A percentile compares a stretch with the other conserved stretches of the same genome.
Evolutionary conservation across 2,329 filamentous ascomycete genomes (phyloP).

Genomic region (Aureobasidium zeae): DNA sequence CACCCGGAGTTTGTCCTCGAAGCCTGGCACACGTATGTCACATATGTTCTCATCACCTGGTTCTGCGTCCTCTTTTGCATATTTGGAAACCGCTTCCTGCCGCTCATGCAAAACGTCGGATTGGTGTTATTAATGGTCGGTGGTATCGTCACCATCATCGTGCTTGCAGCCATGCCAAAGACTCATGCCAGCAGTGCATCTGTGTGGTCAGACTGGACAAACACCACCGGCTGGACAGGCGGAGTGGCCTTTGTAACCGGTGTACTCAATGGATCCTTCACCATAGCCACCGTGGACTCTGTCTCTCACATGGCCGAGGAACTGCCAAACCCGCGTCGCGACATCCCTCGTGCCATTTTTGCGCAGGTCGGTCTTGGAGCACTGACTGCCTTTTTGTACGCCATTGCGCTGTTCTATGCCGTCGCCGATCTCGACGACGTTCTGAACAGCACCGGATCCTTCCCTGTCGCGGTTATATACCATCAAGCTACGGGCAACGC

Average conservation of each 20-base stretch:
- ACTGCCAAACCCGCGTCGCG: slow-evolving; percentile 28
- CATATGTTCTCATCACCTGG: slow-evolving; percentile 49
- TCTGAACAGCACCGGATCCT: slow-evolving; percentile 32
- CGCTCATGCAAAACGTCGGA: slow-evolving; percentile 44
- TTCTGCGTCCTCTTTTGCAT: slow-evolving; percentile 44
- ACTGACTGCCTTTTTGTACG: slow-evolving; percentile 38
- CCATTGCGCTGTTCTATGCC: slow-evolving; percentile 44
- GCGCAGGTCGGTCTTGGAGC: slow-evolving; percentile 42
- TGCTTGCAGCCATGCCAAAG: slow-evolving; percentile 44
- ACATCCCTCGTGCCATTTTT: slow-evolving; percentile 43
- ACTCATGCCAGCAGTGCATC: slow-evolving; percentile 43
- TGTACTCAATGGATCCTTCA: slow-evolving; percentile 32
- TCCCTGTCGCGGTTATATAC: slow-evolving; percentile 42
- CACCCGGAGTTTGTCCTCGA: slow-evolving; percentile 44
- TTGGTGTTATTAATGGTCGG: slow-evolving; percentile 41
- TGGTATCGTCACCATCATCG: slow-evolving; percentile 30
- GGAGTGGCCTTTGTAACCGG: slow-evolving; percentile 31
- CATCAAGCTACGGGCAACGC: slow-evolving; percentile 38
- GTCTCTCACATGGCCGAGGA: slow-evolving; percentile 32
- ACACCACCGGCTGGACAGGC: slow-evolving; percentile 42
- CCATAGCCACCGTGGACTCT: slow-evolving; percentile 30
- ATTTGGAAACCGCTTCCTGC: slow-evolving; percentile 47
- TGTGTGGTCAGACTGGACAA: slow-evolving; percentile 47
- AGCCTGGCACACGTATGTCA: slow-evolving; percentile 52
- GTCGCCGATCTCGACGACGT: slow-evolving; percentile 38